Percentiles rank a stretch among this genome's conserved stretches.
Conservation (phyloP, 768 basidiomycete genomes). For the Termitomyces sp. region DNA sequence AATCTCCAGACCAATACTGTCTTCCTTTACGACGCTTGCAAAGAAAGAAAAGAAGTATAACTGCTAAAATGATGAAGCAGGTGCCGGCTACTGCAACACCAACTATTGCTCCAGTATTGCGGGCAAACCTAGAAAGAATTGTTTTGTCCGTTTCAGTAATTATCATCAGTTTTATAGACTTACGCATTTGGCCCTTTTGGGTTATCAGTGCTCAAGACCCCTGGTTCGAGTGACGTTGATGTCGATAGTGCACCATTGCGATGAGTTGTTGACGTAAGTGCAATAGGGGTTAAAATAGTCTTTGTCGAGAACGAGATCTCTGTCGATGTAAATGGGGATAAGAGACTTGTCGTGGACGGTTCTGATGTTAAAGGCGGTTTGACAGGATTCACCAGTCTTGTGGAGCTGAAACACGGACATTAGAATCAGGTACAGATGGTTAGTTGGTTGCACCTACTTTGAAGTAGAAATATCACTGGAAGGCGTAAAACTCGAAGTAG, state of each 20-base stretch:
- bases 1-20: constrained; percentile 3
- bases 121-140: constrained; percentile 24
- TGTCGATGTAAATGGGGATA: not conserved
- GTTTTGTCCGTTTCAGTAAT: not conserved
- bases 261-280: constrained; percentile 12
- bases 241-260: constrained; percentile 8
- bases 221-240: constrained; percentile 21
- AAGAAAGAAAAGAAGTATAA: constrained; percentile 26
- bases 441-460: not conserved
- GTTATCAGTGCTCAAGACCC: constrained; percentile 26
- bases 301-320: not conserved
- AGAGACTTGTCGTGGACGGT: not conserved
- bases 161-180: not conserved
- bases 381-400: not conserved
- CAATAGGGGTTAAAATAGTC: not conserved
- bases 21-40: constrained; percentile 23
- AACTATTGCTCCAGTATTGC: constrained; percentile 33
- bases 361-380: not conserved
- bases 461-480: not conserved
- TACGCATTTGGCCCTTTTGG: constrained; percentile 19
- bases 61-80: constrained; percentile 21
- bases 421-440: not conserved
- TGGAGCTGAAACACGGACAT: not conserved
- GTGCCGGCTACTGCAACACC: constrained; percentile 29
- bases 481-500: not conserved